Evolutionary conservation across 495 filamentous ascomycete species (phyloP).

Genomic region (Penicillium samsonianum): DNA sequence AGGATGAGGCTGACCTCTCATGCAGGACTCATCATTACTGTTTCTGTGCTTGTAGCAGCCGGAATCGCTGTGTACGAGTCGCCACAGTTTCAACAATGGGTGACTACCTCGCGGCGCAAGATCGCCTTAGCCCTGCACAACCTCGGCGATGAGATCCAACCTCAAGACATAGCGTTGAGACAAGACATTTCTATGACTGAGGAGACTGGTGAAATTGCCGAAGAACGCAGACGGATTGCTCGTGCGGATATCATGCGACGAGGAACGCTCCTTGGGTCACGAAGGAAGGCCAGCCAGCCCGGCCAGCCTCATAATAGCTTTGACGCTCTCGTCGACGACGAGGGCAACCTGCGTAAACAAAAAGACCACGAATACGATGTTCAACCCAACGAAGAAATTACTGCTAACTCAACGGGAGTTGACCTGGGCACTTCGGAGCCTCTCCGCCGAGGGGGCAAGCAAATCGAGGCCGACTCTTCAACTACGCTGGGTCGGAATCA

Average conservation of each 20-base stretch:
- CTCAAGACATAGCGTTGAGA: constrained; percentile 33
- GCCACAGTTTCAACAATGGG: constrained; percentile 74
- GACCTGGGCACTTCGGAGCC: constrained; percentile 51
- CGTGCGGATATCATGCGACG: constrained; percentile 75
- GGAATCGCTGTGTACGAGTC: constrained; percentile 85
- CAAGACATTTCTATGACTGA: constrained; percentile 57
- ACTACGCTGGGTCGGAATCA: constrained; percentile 13
- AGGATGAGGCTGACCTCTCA: constrained; percentile 15
- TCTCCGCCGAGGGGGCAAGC: constrained; percentile 57
- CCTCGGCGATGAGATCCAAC: constrained; percentile 74
- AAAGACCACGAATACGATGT: constrained; percentile 8
- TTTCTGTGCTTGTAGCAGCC: constrained; percentile 74
- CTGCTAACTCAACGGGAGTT: constrained; percentile 49
- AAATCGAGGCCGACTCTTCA: constrained; percentile 42
- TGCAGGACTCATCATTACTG: constrained; percentile 74
- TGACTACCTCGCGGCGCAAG: constrained; percentile 73
- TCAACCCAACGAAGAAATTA: constrained; percentile 9
- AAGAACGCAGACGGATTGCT: constrained; percentile 66
- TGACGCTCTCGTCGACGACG: constrained; percentile 55
- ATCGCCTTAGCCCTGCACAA: constrained; percentile 76
- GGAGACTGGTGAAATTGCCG: constrained; percentile 62
- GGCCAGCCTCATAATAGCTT: constrained; percentile 43
- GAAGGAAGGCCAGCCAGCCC: constrained; percentile 27
- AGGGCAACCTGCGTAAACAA: constrained; percentile 46
- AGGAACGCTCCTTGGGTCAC: constrained; percentile 43